Percentiles rank a stretch among this genome's conserved stretches.
phyloP scores from a whole-genome alignment of 2,329 filamentous ascomycete genomes.

The Colletotrichum sp. region DNA sequence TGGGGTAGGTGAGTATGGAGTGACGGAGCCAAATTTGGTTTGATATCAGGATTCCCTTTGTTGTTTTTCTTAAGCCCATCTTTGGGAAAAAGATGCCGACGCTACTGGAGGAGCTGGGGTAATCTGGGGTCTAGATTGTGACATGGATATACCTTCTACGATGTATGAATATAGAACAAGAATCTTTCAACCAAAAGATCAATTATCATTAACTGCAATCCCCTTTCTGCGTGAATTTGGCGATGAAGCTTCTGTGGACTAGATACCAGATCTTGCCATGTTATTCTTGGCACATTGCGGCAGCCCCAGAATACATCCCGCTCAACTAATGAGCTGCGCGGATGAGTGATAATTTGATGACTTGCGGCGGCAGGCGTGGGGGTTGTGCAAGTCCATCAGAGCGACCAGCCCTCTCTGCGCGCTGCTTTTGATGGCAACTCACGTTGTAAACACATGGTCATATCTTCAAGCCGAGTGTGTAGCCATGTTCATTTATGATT shows the following conservation, averaged over 20 bases:
- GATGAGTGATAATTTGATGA: too few relatives aligned
- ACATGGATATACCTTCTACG: slow-evolving; percentile 19
- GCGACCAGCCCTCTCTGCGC: not conserved
- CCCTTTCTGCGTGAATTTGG: too few relatives aligned
- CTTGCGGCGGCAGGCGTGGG: not conserved
- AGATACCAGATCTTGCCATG: too few relatives aligned
- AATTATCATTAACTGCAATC: not conserved
- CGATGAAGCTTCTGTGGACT: too few relatives aligned
- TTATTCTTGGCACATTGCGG: too few relatives aligned
- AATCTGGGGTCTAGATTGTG: slow-evolving; percentile 8
- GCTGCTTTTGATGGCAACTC: not conserved
- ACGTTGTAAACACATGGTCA: too few relatives aligned
- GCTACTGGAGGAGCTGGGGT: not conserved
- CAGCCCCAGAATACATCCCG: too few relatives aligned
- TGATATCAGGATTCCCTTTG: slow-evolving; percentile 9
- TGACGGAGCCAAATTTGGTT: not conserved
- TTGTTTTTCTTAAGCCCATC: not conserved
- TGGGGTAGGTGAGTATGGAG: not conserved
- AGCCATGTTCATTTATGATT: too few relatives aligned
- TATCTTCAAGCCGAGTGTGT: too few relatives aligned
- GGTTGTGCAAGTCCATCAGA: not conserved
- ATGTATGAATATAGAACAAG: slow-evolving; percentile 19
- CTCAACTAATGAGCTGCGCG: too few relatives aligned
- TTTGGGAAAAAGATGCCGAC: not conserved
- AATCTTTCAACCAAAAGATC: not conserved